Percentiles rank a stretch among this genome's conserved stretches.
Conservation (phyloP, 2,329 filamentous ascomycete species). For the Colletotrichum falcatum region DNA sequence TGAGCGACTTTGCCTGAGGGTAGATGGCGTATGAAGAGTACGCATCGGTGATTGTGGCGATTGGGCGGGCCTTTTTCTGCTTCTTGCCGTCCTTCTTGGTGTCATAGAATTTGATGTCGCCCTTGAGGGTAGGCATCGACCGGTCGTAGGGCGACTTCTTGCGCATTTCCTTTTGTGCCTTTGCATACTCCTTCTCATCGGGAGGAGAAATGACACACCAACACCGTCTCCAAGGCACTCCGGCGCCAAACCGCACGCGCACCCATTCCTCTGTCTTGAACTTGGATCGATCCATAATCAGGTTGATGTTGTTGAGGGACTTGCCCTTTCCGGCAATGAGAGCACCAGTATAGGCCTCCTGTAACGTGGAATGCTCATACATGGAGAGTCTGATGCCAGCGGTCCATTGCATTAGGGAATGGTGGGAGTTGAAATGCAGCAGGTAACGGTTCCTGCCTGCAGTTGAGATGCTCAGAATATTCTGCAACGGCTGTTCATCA, state of each 20-base stretch:
- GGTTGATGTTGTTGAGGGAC: conserved; percentile 86
- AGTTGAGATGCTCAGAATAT: conserved; percentile 95
- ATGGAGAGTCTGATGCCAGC: conserved; percentile 93
- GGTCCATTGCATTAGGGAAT: conserved; percentile 95
- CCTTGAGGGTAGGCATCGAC: conserved; percentile 76
- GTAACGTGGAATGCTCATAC: conserved; percentile 91
- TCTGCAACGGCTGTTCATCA: conserved; percentile 85
- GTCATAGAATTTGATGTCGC: conserved; percentile 95
- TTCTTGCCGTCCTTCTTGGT: conserved; percentile 80
- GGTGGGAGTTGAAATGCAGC: conserved; percentile 94
- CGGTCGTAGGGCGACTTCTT: conserved; percentile 87
- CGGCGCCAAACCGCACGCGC: conserved; percentile 92
- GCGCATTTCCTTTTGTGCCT: conserved; percentile 85
- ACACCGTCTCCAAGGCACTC: conserved; percentile 94
- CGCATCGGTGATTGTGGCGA: conserved; percentile 90
- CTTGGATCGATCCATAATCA: conserved; percentile 85
- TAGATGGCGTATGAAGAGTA: conserved; percentile 97
- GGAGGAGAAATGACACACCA: conserved; percentile 96
- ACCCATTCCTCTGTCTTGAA: conserved; percentile 92
- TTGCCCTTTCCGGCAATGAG: conserved; percentile 96
- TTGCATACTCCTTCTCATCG: conserved; percentile 91
- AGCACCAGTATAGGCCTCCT: conserved; percentile 96
- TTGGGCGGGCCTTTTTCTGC: conserved; percentile 89
- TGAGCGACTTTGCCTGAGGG: conserved; percentile 91
- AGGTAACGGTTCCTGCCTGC: conserved; percentile 96